A percentile compares a stretch with the other conserved stretches of the same genome.
phyloP scores from a whole-genome alignment of 2,329 filamentous ascomycete genomes.

The Alternaria atra region DNA sequence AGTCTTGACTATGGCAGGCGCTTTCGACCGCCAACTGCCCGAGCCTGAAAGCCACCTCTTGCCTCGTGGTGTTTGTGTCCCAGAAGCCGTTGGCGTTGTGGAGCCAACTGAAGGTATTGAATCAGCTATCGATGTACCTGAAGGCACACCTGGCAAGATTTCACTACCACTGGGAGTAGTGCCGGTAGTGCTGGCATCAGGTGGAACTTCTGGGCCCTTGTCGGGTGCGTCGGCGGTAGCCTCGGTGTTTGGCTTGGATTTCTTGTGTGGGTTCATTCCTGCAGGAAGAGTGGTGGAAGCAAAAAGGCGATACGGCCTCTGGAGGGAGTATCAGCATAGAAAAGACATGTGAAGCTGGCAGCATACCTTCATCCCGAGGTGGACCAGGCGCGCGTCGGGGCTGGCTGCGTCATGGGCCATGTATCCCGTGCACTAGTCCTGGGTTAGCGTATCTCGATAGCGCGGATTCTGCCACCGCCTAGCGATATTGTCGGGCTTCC shows the following conservation, averaged over 20 bases:
- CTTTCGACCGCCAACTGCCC: constrained; percentile 58
- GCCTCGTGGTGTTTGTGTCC: constrained; percentile 34
- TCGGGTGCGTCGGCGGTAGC: constrained; percentile 28
- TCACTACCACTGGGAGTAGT: constrained; percentile 28
- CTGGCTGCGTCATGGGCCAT: constrained; percentile 15
- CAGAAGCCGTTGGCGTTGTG: constrained; percentile 26
- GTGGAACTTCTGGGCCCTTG: constrained; percentile 16
- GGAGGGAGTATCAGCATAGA: constrained; percentile 16
- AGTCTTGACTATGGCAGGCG: constrained; percentile 57
- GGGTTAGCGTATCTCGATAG: constrained; percentile 14
- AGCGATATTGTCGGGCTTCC: constrained; percentile 17
- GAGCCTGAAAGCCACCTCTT: constrained; percentile 56
- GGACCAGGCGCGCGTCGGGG: constrained; percentile 20
- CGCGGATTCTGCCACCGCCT: constrained; percentile 31
- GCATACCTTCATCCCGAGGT: constrained; percentile 30
- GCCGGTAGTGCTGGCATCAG: constrained; percentile 19
- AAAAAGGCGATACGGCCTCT: constrained; percentile 33
- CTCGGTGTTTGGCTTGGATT: constrained; percentile 51
- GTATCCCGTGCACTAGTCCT: constrained; percentile 13
- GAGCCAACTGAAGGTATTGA: constrained; percentile 22
- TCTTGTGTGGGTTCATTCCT: constrained; percentile 54
- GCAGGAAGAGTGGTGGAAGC: constrained; percentile 15
- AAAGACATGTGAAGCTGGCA: constrained; percentile 15
- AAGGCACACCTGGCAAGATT: constrained; percentile 23
- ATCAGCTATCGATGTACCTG: constrained; percentile 22